Conservation (phyloP, 108 stramenopile species). For the Mediolabrus comicus region DNA sequence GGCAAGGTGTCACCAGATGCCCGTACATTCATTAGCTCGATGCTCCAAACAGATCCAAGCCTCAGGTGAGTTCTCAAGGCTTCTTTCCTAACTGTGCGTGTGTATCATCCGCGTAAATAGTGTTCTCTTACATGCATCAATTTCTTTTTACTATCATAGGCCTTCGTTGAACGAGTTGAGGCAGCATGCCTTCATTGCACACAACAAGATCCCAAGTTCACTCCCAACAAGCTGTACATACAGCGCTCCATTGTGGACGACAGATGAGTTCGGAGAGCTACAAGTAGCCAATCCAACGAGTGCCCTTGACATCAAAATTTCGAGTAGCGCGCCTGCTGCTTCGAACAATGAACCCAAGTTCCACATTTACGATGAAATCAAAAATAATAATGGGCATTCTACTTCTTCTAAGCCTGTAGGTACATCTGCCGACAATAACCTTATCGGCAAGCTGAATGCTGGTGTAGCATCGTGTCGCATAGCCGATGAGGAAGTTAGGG, state of each 20-base stretch:
- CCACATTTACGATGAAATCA: slow-evolving; percentile 41
- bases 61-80: slow-evolving; percentile 50
- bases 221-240: slow-evolving; percentile 59
- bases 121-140: not conserved
- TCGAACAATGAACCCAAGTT: slow-evolving; percentile 13
- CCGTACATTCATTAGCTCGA: slow-evolving; percentile 78
- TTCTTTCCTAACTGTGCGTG: not conserved
- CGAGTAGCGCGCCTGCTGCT: not conserved
- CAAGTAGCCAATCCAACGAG: slow-evolving; percentile 39
- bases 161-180: slow-evolving; percentile 76
- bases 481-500: not conserved
- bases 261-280: slow-evolving; percentile 54
- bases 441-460: not conserved
- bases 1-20: slow-evolving; percentile 79
- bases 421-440: not conserved
- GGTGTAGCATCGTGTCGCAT: not conserved
- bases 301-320: slow-evolving; percentile 32
- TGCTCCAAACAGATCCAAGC: slow-evolving; percentile 90
- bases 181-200: slow-evolving; percentile 82
- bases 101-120: not conserved
- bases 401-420: not conserved
- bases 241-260: slow-evolving; percentile 68
- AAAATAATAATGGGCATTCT: slow-evolving; percentile 8
- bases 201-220: slow-evolving; percentile 56
- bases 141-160: slow-evolving; percentile 28